Percentiles rank a stretch among this genome's conserved stretches.
Evolutionary conservation across 2,329 filamentous ascomycete species (phyloP).

Genomic region (Pseudogymnoascus sp.): DNA sequence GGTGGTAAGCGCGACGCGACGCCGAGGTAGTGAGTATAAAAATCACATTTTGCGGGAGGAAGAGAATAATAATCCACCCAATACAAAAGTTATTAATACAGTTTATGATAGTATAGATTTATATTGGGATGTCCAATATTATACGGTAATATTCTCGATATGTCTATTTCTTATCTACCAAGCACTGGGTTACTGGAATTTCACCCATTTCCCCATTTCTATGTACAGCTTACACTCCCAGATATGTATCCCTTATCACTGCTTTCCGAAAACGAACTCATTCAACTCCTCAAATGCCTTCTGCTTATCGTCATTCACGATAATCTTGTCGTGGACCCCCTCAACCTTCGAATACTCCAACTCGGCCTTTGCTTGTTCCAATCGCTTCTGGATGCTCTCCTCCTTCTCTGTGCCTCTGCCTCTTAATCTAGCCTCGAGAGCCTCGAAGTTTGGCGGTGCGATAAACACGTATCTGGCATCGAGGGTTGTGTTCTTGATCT

Average conservation of each 20-base stretch:
- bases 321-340: constrained; percentile 56
- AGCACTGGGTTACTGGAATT: background rate
- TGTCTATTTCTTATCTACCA: background rate
- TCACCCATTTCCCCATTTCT: background rate
- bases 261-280: constrained; percentile 35
- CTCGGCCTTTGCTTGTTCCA: constrained; percentile 65
- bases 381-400: constrained; percentile 58
- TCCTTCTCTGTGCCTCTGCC: constrained; percentile 73
- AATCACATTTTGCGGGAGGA: background rate
- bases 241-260: background rate
- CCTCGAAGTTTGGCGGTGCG: constrained; percentile 65
- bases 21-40: background rate
- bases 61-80: background rate
- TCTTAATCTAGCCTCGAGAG: constrained; percentile 65
- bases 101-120: background rate
- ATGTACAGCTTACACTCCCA: background rate
- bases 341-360: constrained; percentile 62
- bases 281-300: constrained; percentile 46
- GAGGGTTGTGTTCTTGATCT: constrained; percentile 70
- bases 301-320: constrained; percentile 59
- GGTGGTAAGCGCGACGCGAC: constrained; percentile 1
- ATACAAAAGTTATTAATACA: background rate
- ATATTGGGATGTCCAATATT: background rate
- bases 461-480: constrained; percentile 78
- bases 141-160: background rate